Conservation (phyloP, 2,329 filamentous ascomycete genomes). For the Fusarium sp. region DNA sequence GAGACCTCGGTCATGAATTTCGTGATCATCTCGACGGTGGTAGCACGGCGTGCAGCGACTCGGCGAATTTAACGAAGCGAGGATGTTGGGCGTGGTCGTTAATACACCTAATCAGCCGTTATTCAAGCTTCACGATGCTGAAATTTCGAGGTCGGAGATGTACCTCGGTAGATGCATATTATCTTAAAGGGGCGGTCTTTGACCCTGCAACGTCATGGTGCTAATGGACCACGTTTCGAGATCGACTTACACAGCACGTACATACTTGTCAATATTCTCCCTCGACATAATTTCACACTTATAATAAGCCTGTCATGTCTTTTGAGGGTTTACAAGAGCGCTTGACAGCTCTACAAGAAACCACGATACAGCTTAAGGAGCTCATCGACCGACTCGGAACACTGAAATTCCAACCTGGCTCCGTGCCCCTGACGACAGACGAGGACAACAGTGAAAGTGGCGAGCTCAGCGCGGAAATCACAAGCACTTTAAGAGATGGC, state of each 20-base stretch:
- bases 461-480: slow-evolving; percentile 85
- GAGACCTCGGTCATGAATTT: slow-evolving; percentile 87
- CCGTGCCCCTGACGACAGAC: slow-evolving; percentile 62
- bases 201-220: slow-evolving; percentile 44
- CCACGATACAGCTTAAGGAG: slow-evolving; percentile 66
- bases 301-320: slow-evolving; percentile 56
- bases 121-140: slow-evolving; percentile 27
- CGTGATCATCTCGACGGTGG: slow-evolving; percentile 75
- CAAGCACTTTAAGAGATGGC: slow-evolving; percentile 78
- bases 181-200: slow-evolving; percentile 31
- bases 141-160: slow-evolving; percentile 40
- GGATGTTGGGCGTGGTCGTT: slow-evolving; percentile 24
- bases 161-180: slow-evolving; percentile 44
- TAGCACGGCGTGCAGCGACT: slow-evolving; percentile 10
- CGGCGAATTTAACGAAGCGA: background rate
- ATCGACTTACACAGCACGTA: slow-evolving; percentile 12
- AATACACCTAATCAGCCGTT: slow-evolving; percentile 1
- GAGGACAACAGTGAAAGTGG: slow-evolving; percentile 68
- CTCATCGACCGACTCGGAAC: slow-evolving; percentile 70
- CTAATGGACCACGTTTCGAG: slow-evolving; percentile 44
- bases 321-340: slow-evolving; percentile 72
- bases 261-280: background rate
- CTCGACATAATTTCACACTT: background rate
- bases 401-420: slow-evolving; percentile 69
- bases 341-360: slow-evolving; percentile 70